These are phyloP conservation scores for Protostelium mycophagum DNA, from an alignment of 78 protist species.

Conservation along the genomic window DNA sequence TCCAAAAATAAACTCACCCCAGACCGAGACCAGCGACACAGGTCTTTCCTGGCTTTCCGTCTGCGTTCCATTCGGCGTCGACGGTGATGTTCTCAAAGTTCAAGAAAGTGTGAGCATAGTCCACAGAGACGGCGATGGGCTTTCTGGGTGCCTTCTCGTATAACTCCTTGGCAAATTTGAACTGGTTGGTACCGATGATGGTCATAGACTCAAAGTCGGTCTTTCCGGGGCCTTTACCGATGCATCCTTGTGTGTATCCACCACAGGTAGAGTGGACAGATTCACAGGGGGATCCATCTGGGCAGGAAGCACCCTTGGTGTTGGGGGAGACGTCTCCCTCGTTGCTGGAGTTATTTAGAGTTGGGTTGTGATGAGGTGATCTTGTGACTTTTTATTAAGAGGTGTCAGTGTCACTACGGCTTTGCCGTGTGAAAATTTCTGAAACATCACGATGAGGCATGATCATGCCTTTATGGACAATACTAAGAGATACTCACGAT, in stretches of 20 bases:
- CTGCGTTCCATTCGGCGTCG: constrained; percentile 10
- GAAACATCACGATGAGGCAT: too few species aligned
- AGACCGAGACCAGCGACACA: constrained; percentile 70
- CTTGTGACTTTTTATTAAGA: too few species aligned
- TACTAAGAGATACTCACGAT: constrained; percentile 7
- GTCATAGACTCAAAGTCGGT: constrained; percentile 53
- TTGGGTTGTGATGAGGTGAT: not conserved
- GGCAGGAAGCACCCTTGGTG: constrained; percentile 63
- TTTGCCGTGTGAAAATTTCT: too few species aligned
- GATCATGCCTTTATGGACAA: too few species aligned
- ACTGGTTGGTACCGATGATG: constrained; percentile 64
- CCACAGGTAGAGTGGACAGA: constrained; percentile 31
- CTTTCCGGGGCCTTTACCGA: constrained; percentile 53
- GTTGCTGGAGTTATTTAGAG: constrained; percentile 1
- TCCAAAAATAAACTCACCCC: not conserved
- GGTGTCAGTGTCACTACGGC: too few species aligned
- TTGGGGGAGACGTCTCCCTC: constrained; percentile 80
- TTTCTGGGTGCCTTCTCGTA: constrained; percentile 9
- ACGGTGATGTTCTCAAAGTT: constrained; percentile 44
- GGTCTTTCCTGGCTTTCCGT: constrained; percentile 18
- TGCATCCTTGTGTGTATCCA: constrained; percentile 52
- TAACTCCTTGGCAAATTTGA: constrained; percentile 36
- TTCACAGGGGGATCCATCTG: constrained; percentile 57
- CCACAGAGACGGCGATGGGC: constrained; percentile 38
- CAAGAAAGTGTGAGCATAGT: constrained; percentile 31